A percentile compares a stretch with the other conserved stretches of the same genome.
Conservation (phyloP, 2,329 filamentous ascomycete species). For the Trichophyton simii region DNA sequence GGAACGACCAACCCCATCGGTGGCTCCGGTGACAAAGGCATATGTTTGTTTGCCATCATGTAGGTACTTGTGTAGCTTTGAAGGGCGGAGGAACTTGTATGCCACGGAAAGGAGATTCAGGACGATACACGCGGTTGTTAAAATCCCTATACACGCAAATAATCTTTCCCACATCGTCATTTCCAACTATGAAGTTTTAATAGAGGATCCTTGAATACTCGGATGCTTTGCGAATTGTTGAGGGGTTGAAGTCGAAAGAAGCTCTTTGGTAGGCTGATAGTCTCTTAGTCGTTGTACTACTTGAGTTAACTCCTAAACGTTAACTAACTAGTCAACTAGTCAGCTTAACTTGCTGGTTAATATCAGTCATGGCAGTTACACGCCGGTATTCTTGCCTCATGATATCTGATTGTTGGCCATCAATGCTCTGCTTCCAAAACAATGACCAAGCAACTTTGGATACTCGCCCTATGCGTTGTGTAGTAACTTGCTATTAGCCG, state of each 20-base stretch:
- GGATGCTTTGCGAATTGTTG: neutral
- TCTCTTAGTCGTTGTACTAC: neutral
- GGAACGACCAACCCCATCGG: conserved; percentile 43
- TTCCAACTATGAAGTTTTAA: neutral
- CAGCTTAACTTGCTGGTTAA: neutral
- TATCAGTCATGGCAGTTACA: neutral
- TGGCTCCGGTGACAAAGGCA: conserved; percentile 43
- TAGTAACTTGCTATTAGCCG: too few relatives aligned
- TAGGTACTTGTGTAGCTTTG: conserved; percentile 13
- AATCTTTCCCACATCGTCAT: neutral
- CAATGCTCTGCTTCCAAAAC: too few relatives aligned
- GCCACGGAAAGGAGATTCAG: conserved; percentile 2
- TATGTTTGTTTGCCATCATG: conserved; percentile 23
- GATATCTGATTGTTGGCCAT: too few relatives aligned
- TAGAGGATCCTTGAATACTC: neutral
- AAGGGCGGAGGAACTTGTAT: conserved; percentile 14
- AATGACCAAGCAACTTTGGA: too few relatives aligned
- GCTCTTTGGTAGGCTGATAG: neutral
- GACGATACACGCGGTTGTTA: conserved; percentile 7
- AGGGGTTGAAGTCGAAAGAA: neutral
- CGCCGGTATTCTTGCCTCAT: too few relatives aligned
- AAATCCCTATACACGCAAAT: conserved; percentile 7
- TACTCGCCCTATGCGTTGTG: too few relatives aligned
- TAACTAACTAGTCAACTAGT: neutral
- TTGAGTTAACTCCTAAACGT: neutral